Conservation (phyloP, 2,329 filamentous ascomycete genomes). For the Hymenoscyphus fructigenus region DNA sequence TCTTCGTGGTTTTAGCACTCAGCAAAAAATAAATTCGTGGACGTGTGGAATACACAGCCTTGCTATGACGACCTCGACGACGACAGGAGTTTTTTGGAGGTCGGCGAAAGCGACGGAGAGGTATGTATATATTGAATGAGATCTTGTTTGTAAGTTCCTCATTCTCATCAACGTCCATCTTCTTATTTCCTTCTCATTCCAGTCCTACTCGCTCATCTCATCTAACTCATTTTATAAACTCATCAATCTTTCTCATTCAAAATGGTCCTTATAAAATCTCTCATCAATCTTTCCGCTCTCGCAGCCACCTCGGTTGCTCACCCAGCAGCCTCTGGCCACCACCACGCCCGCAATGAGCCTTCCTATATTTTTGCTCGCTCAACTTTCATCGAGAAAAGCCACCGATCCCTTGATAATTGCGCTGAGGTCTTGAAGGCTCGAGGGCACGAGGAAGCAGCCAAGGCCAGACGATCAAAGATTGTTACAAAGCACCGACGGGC, state of each 20-base stretch:
- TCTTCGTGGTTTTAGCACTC: too few species aligned
- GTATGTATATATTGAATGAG: background rate
- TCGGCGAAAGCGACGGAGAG: background rate
- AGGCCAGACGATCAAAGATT: background rate
- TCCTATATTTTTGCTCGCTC: background rate
- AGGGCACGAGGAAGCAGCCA: background rate
- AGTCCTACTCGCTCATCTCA: background rate
- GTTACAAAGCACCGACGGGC: slow-evolving; percentile 3
- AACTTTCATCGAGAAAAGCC: background rate
- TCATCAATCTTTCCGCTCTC: background rate
- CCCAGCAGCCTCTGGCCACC: background rate
- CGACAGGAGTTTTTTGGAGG: background rate
- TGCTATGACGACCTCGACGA: too few species aligned
- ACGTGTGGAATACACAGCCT: too few species aligned
- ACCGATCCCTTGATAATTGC: background rate
- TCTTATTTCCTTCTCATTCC: background rate
- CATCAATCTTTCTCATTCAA: background rate
- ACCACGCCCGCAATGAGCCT: slow-evolving; percentile 6
- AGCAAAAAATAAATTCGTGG: too few species aligned
- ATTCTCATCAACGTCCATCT: background rate
- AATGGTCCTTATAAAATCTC: background rate
- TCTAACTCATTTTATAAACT: background rate
- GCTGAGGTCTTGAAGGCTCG: background rate
- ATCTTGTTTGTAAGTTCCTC: background rate
- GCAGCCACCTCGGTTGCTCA: background rate